These are phyloP conservation scores for Colletotrichum noveboracense DNA, from an alignment of 2,329 filamentous ascomycete species.

Conservation along the genomic window DNA sequence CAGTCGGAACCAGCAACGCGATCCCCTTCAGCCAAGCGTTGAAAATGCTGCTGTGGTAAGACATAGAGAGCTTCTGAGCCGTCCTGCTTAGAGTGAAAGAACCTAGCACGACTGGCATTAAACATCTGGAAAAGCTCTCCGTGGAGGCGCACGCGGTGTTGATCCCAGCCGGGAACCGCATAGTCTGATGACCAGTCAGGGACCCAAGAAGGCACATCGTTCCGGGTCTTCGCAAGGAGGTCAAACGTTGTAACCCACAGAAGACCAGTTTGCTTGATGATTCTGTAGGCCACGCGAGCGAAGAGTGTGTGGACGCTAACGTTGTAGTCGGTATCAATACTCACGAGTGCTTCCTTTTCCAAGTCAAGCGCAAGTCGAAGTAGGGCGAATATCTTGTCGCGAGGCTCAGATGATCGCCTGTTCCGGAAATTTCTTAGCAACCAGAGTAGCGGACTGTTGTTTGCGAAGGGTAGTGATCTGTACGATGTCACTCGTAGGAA, in stretches of 20 bases:
- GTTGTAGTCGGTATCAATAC: not conserved
- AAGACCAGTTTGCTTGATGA: not conserved
- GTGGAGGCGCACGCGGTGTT: not conserved
- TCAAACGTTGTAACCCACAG: conserved; percentile 16
- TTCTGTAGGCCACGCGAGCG: not conserved
- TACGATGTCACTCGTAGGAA: not conserved
- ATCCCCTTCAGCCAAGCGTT: not conserved
- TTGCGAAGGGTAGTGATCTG: not conserved
- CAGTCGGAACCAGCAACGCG: not conserved
- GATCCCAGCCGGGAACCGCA: not conserved
- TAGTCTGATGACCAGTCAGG: conserved; percentile 22
- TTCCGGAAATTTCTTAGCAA: conserved; percentile 11
- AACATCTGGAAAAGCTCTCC: not conserved
- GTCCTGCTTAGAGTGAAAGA: not conserved
- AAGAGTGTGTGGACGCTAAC: not conserved
- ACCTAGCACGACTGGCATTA: not conserved
- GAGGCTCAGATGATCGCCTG: conserved; percentile 15
- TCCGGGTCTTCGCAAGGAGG: conserved; percentile 2
- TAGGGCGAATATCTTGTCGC: conserved; percentile 22
- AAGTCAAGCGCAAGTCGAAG: not conserved
- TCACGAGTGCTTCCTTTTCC: too few relatives aligned
- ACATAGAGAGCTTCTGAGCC: not conserved
- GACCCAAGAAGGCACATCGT: conserved; percentile 19
- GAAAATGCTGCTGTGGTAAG: not conserved
- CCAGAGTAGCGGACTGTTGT: conserved; percentile 5